These are phyloP conservation scores for Nemania serpens DNA, from an alignment of 2,329 filamentous ascomycete genomes.

Conservation along the genomic window DNA sequence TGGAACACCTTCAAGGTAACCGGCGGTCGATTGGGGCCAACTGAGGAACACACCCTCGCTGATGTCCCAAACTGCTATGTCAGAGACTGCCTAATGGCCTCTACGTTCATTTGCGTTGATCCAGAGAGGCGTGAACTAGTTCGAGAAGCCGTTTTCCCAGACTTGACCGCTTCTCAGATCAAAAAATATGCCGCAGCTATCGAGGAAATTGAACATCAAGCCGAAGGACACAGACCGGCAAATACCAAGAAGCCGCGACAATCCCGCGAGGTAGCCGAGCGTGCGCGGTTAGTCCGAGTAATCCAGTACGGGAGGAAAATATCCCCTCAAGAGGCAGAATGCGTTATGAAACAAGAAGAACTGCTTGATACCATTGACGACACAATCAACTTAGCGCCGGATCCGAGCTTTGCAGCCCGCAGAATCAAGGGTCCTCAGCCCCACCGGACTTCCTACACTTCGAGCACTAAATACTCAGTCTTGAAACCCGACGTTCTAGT, in stretches of 20 bases:
- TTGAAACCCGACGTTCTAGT: not conserved
- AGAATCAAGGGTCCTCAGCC: not conserved
- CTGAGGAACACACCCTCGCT: not conserved
- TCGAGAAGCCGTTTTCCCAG: constrained; percentile 5
- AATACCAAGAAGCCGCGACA: not conserved
- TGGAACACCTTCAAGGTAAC: constrained; percentile 2
- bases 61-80: constrained; percentile 12
- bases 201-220: not conserved
- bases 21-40: constrained; percentile 6
- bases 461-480: not conserved
- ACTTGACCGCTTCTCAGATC: constrained; percentile 6
- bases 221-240: not conserved
- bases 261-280: not conserved
- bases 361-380: constrained; percentile 10
- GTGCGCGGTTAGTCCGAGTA: not conserved
- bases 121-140: not conserved
- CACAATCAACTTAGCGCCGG: constrained; percentile 7
- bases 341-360: constrained; percentile 13
- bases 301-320: constrained; percentile 2
- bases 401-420: not conserved
- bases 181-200: constrained; percentile 7
- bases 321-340: constrained; percentile 4
- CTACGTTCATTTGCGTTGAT: not conserved
- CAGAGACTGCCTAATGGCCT: constrained; percentile 14
- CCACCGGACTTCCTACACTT: not conserved